A percentile compares a stretch with the other conserved stretches of the same genome.
phyloP scores from a whole-genome alignment of 208 protist species.

The Crithidia expoeki region DNA sequence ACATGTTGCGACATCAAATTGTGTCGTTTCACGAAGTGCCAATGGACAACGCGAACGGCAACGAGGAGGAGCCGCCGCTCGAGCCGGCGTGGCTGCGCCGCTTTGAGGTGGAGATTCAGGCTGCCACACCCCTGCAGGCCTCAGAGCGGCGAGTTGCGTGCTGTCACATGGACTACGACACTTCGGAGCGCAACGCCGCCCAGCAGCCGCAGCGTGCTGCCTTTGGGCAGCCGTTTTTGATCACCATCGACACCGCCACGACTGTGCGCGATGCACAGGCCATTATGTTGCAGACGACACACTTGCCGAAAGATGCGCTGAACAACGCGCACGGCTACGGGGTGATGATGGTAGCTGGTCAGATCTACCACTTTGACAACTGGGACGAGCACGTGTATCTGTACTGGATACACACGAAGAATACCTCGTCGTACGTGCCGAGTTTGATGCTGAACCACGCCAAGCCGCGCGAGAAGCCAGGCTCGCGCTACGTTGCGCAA shows the following conservation, averaged over 20 bases:
- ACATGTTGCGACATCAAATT: conserved; percentile 36
- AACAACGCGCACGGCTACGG: conserved; percentile 36
- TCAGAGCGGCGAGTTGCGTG: conserved; percentile 65
- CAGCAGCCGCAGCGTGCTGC: conserved; percentile 21
- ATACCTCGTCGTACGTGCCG: conserved; percentile 41
- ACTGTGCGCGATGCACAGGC: conserved; percentile 54
- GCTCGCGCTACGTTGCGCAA: conserved; percentile 71
- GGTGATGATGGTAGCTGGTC: conserved; percentile 64
- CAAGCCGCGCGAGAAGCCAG: conserved; percentile 63
- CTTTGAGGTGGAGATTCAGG: conserved; percentile 53
- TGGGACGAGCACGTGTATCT: conserved; percentile 50
- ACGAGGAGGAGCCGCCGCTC: conserved; percentile 19
- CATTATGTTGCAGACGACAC: conserved; percentile 41
- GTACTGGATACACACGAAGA: conserved; percentile 63
- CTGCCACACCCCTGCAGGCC: conserved; percentile 40
- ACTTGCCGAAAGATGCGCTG: conserved; percentile 43
- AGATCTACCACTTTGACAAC: conserved; percentile 42
- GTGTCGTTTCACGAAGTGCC: conserved; percentile 52
- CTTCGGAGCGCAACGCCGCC: conserved; percentile 7
- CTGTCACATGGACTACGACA: conserved; percentile 59
- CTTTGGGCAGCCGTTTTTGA: conserved; percentile 72
- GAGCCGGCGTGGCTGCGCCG: conserved; percentile 31
- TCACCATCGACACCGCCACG: conserved; percentile 48
- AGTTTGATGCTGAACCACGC: conserved; percentile 71
- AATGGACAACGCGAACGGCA: conserved; percentile 13